A percentile compares a stretch with the other conserved stretches of the same genome.
Evolutionary conservation across 495 filamentous ascomycete species (phyloP).

Genomic region (Neurospora hispaniola): DNA sequence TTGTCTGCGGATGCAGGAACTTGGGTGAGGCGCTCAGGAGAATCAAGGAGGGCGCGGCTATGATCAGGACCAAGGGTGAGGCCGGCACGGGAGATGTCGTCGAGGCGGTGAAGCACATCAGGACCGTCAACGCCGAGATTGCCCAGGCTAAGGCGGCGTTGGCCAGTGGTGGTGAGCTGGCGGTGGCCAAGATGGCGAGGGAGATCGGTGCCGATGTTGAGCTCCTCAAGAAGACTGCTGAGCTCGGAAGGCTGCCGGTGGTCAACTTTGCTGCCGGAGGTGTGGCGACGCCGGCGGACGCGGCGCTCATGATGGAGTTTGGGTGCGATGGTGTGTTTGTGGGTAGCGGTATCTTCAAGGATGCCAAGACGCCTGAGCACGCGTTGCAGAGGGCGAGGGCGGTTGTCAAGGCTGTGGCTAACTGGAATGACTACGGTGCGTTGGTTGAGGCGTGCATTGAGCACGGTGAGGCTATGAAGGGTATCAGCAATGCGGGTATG

Average conservation of each 20-base stretch:
- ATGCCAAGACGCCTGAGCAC: constrained; percentile 51
- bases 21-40: constrained; percentile 86
- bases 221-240: constrained; percentile 73
- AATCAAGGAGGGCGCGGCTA: constrained; percentile 89
- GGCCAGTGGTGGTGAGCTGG: constrained; percentile 47
- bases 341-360: constrained; percentile 93
- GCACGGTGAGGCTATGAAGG: constrained; percentile 92
- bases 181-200: constrained; percentile 66
- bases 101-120: constrained; percentile 93
- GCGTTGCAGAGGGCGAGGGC: constrained; percentile 78
- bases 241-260: constrained; percentile 80
- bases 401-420: constrained; percentile 88
- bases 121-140: constrained; percentile 79
- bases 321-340: constrained; percentile 98
- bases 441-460: constrained; percentile 79
- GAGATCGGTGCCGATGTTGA: constrained; percentile 67
- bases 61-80: constrained; percentile 98
- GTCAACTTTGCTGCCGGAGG: constrained; percentile 99
- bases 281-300: constrained; percentile 91
- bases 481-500: constrained; percentile 72
- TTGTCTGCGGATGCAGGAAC: constrained; percentile 95
- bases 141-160: constrained; percentile 56
- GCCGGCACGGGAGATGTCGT: constrained; percentile 97
- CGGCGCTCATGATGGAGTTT: constrained; percentile 97
- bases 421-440: constrained; percentile 77